Conservation (phyloP, 2,329 filamentous ascomycete species). For the Didymella exigua region DNA sequence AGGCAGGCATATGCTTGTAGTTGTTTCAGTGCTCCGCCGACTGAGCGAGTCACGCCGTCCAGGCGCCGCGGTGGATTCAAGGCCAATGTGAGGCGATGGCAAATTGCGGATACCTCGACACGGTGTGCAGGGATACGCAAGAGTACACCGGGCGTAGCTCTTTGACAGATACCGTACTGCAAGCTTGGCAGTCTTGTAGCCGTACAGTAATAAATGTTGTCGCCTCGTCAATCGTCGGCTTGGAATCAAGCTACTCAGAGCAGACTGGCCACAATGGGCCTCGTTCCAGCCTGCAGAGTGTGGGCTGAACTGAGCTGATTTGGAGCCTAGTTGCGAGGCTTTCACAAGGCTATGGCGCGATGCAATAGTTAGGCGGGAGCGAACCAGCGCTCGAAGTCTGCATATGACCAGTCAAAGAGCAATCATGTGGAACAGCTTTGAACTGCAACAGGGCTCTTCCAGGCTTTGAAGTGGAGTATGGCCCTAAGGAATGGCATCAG, state of each 20-base stretch:
- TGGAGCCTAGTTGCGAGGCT: conserved; percentile 32
- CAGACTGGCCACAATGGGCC: not conserved
- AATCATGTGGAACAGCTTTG: conserved; percentile 34
- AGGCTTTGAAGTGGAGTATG: conserved; percentile 27
- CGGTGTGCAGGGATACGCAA: not conserved
- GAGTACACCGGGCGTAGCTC: not conserved
- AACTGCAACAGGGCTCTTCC: conserved; percentile 22
- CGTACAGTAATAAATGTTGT: not conserved
- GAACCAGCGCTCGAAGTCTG: conserved; percentile 28
- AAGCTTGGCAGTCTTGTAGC: not conserved
- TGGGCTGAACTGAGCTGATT: conserved; percentile 11
- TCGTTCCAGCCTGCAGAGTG: not conserved
- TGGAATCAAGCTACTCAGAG: not conserved
- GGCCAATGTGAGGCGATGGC: not conserved
- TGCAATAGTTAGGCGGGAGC: conserved; percentile 23
- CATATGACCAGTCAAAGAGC: conserved; percentile 15
- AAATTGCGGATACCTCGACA: not conserved
- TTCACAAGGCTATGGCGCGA: conserved; percentile 28
- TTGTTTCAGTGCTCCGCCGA: not conserved
- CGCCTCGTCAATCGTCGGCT: not conserved
- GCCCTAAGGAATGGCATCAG: conserved; percentile 34
- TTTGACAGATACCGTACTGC: not conserved
- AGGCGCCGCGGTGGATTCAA: not conserved
- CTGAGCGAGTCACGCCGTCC: conserved; percentile 1
- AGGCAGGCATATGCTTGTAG: conserved; percentile 11